Base-by-base conservation (phyloP, 345 rosid species). In the Noccaea caerulescens region DNA sequence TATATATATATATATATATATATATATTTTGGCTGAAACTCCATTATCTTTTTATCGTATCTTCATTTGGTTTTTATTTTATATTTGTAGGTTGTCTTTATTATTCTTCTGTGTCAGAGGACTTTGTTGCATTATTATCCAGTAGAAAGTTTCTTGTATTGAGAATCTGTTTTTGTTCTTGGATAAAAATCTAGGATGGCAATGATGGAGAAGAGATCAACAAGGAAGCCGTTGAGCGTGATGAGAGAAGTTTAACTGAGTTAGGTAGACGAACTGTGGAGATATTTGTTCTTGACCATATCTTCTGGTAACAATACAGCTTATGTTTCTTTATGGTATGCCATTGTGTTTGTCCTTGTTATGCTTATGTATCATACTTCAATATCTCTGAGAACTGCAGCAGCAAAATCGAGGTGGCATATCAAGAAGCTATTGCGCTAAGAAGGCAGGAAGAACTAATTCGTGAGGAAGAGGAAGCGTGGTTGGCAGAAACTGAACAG, bases 361-460 rank as follows among this genome's bases (percentile, higher is more conserved):
- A 53, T 39, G 45, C 37, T 61, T 52, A 69, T 62, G 14, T 38
- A 75, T 54, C 8, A 5, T 62, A 45, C 42, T 62, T 46, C 47
- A 44, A 52, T 51, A 27, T 62, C 23, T 68, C 58, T 45, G 70
- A 68, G n/a, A 61, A 75, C 1, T 77, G 65, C 84, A 89, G 99
- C 85, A 88, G 84, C 73, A 91, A 89, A 80, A 88, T 94, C 54
- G 99, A 94, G 83, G 92, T 81, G 80, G 90, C 99, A 57, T 87
- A 94, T 80, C 97, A 91, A 90, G 98, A 94, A 80, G 98, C 96
- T 45, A 85, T 94, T 78, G 97, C 98, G 58, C 76, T 91, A 80
- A 89, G 84, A 84, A 87, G 93, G 85, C 99, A 94, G 76, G 99
- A 94, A 71, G 96, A 94, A 84, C 88, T 94, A 66, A 94, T 91